Conservation (phyloP, 257 asterid species). For the Solanum dulcamara region DNA sequence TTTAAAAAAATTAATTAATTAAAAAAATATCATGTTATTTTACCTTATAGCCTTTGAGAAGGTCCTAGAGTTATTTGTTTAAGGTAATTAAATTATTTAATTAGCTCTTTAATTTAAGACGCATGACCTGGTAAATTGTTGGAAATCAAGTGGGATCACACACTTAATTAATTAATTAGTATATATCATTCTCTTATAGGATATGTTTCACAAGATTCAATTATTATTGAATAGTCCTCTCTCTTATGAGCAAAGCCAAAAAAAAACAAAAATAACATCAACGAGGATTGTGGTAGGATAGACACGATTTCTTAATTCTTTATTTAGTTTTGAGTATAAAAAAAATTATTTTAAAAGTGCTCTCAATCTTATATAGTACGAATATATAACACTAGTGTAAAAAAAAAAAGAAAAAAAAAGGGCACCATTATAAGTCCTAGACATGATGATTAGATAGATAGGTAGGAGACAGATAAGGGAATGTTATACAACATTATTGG, state of each 20-base stretch:
- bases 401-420: too few species aligned
- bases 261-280: not conserved
- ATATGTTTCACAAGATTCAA: not conserved
- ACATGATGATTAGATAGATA: not conserved
- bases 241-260: not conserved
- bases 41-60: not conserved
- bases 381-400: too few species aligned
- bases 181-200: not conserved
- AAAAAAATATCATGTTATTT: not conserved
- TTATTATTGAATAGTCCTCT: not conserved
- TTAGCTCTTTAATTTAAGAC: not conserved
- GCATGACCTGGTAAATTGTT: not conserved
- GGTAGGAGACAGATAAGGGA: not conserved
- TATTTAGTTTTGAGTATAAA: not conserved
- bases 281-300: not conserved
- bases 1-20: not conserved
- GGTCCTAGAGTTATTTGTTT: not conserved
- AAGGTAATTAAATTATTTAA: not conserved
- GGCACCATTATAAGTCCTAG: not conserved
- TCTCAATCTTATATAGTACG: fast-evolving
- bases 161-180: not conserved
- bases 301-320: fast-evolving
- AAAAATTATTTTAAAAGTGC: not conserved
- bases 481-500: not conserved
- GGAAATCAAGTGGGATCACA: not conserved